These are phyloP conservation scores for Euryodendron excelsum DNA, from an alignment of 148 eudicot species.

Conservation along the genomic window DNA sequence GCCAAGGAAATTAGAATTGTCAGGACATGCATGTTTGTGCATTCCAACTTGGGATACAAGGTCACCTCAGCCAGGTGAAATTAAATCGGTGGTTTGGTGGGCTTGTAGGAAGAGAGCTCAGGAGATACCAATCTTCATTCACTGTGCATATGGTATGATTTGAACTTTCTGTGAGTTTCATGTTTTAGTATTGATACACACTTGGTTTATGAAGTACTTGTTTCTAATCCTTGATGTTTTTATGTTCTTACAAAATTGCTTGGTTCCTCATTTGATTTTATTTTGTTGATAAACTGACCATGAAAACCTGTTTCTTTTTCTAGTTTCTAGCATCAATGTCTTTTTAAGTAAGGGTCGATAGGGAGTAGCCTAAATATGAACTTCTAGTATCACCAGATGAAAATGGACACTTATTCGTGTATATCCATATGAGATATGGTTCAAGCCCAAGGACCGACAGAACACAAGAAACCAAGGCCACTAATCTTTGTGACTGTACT, in stretches of 20 bases:
- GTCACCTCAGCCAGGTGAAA: conserved; percentile 62
- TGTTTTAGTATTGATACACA: background rate
- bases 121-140: conserved; percentile 58
- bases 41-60: conserved; percentile 89
- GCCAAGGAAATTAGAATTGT: conserved; percentile 41
- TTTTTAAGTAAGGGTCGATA: background rate
- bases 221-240: background rate
- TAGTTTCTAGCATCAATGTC: background rate
- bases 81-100: conserved; percentile 79
- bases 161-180: background rate
- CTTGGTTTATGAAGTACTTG: background rate
- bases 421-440: background rate
- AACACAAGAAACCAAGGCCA: background rate
- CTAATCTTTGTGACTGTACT: background rate
- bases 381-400: background rate
- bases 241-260: background rate
- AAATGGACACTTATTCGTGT: background rate
- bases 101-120: conserved; percentile 74
- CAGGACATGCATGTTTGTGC: conserved; percentile 61
- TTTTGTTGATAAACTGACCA: background rate
- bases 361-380: background rate
- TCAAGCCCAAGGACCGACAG: background rate
- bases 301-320: no score
- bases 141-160: conserved; percentile 85
- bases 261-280: background rate